Percentiles rank a stretch among this genome's conserved stretches.
phyloP scores from a whole-genome alignment of 1,139 yeast species.

The Zhuliangozyma blackwelliae region DNA sequence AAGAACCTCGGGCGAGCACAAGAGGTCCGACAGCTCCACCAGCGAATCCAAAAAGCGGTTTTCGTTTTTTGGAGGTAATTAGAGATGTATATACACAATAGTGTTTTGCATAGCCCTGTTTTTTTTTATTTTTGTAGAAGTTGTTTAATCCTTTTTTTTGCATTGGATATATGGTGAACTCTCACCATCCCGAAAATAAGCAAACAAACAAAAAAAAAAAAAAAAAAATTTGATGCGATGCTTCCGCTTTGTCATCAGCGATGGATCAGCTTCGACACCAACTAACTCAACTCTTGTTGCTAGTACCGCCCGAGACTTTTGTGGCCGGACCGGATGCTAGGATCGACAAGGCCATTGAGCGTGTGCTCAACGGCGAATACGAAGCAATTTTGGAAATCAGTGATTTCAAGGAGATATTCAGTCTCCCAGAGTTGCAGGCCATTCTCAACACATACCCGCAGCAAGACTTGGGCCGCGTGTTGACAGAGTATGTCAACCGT shows the following conservation, averaged over 20 bases:
- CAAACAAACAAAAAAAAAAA: no score
- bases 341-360: slow-evolving; percentile 2
- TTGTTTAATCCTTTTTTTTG: neutral
- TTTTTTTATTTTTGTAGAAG: no score
- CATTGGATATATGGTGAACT: neutral
- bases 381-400: slow-evolving; percentile 6
- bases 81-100: no score
- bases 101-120: no score
- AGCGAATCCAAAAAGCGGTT: slow-evolving; percentile 26
- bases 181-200: no score
- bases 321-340: slow-evolving; percentile 1
- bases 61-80: slow-evolving; percentile 26
- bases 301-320: slow-evolving; percentile 10
- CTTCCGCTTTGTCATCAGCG: no score
- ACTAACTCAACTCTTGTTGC: slow-evolving; percentile 10
- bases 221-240: no score
- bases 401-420: slow-evolving; percentile 9
- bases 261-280: slow-evolving; percentile 8
- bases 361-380: slow-evolving; percentile 8
- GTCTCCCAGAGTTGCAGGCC: slow-evolving; percentile 8
- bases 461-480: slow-evolving; percentile 14
- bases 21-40: slow-evolving; percentile 28
- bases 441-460: slow-evolving; percentile 18
- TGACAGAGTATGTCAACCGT: slow-evolving; percentile 17
- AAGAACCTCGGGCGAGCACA: slow-evolving; percentile 30